Conservation (phyloP, 352 stramenopile genomes). For the Blastocystis sp. region DNA sequence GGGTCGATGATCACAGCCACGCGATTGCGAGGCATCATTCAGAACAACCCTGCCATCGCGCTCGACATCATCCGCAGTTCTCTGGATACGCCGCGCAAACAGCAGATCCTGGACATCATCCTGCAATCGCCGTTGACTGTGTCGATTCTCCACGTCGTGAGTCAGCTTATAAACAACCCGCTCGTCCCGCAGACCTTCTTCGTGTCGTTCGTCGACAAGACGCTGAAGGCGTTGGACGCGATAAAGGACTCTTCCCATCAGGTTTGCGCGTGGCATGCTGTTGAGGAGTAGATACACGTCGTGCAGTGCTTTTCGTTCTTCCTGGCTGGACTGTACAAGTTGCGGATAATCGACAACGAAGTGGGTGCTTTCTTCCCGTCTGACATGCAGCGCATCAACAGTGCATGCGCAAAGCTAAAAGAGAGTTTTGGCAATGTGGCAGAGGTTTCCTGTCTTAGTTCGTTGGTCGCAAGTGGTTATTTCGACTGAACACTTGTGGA, state of each 20-base stretch:
- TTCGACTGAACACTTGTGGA: background rate
- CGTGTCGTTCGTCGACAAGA: background rate
- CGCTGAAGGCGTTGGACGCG: background rate
- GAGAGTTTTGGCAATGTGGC: background rate
- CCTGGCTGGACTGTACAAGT: conserved; percentile 28
- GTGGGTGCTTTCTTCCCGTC: background rate
- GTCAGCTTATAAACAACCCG: background rate
- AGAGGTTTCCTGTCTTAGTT: background rate
- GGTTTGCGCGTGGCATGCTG: background rate
- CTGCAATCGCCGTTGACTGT: conserved; percentile 24
- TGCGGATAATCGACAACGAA: background rate
- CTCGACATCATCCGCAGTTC: conserved; percentile 31
- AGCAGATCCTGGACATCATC: conserved; percentile 32
- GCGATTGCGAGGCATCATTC: background rate
- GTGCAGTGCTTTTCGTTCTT: conserved; percentile 61
- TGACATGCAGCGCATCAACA: background rate
- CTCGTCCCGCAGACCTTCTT: background rate
- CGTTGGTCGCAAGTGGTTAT: background rate
- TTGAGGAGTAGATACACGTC: background rate
- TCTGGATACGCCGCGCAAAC: background rate
- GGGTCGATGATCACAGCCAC: background rate
- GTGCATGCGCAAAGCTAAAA: background rate
- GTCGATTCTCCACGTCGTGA: background rate
- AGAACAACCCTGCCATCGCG: conserved; percentile 23
- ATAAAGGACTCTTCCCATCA: background rate